Evolutionary conservation across 257 asterid species (phyloP).

Genomic region (Datura wrightii): DNA sequence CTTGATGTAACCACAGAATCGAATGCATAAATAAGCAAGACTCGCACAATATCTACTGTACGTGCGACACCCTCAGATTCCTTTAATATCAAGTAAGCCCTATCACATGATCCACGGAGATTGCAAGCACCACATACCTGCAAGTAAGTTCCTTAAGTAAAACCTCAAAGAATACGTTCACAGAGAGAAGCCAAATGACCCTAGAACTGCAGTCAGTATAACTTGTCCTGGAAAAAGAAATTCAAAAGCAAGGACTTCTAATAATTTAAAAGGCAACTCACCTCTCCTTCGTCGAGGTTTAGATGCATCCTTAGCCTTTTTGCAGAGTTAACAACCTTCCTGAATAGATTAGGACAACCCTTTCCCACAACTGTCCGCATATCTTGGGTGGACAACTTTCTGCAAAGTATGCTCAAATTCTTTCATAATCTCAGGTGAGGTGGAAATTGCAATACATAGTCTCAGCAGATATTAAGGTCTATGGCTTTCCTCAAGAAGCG

Average conservation of each 20-base stretch:
- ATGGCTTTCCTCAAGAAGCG: not conserved
- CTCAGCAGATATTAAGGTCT: not conserved
- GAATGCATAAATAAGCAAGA: slow-evolving; percentile 68
- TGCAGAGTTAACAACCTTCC: slow-evolving; percentile 87
- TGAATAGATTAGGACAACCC: slow-evolving; percentile 77
- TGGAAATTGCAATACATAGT: not conserved
- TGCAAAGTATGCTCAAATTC: slow-evolving; percentile 41
- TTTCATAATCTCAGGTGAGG: slow-evolving; percentile 18
- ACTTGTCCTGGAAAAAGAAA: slow-evolving; percentile 25
- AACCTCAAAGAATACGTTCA: slow-evolving; percentile 13
- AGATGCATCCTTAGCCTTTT: slow-evolving; percentile 85
- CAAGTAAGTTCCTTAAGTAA: slow-evolving; percentile 23
- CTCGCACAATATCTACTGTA: slow-evolving; percentile 81
- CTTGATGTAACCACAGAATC: slow-evolving; percentile 66
- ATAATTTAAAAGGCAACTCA: slow-evolving; percentile 42
- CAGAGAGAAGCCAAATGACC: slow-evolving; percentile 12
- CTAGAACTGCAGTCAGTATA: slow-evolving; percentile 10
- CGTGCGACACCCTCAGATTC: slow-evolving; percentile 75
- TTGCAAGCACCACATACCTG: slow-evolving; percentile 86
- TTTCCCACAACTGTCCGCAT: slow-evolving; percentile 71
- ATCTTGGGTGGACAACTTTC: slow-evolving; percentile 69
- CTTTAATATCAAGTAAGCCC: slow-evolving; percentile 65
- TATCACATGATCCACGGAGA: slow-evolving; percentile 88
- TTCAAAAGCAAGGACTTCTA: slow-evolving; percentile 10
- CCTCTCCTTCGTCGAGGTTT: slow-evolving; percentile 81